phyloP scores from a whole-genome alignment of 1,284 basidiomycete species.

The Melampsora larici-populina region DNA sequence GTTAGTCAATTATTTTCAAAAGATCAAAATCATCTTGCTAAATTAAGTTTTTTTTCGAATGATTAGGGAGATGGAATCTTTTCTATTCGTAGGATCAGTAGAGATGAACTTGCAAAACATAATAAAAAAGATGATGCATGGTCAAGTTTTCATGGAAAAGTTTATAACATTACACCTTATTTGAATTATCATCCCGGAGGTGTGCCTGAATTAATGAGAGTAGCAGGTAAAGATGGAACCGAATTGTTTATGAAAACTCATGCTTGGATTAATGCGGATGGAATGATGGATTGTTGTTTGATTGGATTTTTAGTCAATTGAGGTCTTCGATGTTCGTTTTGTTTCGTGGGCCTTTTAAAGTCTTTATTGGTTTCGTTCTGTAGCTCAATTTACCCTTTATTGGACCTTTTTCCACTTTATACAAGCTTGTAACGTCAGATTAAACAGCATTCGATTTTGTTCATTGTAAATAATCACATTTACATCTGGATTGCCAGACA shows the following conservation, averaged over 20 bases:
- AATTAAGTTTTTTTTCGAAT: conserved; percentile 40
- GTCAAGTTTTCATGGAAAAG: conserved; percentile 86
- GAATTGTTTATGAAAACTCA: conserved; percentile 75
- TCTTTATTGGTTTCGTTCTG: too few relatives aligned
- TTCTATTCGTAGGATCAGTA: conserved; percentile 68
- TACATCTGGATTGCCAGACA: too few relatives aligned
- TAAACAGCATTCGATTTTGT: too few relatives aligned
- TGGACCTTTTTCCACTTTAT: too few relatives aligned
- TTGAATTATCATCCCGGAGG: conserved; percentile 90
- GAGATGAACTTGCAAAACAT: conserved; percentile 78
- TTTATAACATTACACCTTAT: conserved; percentile 95
- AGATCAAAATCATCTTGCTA: conserved; percentile 10
- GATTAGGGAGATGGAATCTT: conserved; percentile 50
- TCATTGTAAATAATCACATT: too few relatives aligned
- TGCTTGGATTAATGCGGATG: conserved; percentile 89
- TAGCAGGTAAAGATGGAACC: conserved; percentile 89
- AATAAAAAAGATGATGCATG: conserved; percentile 83
- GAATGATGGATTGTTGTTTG: conserved; percentile 85
- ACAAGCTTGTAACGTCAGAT: too few relatives aligned
- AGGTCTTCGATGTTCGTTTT: too few relatives aligned
- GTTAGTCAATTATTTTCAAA: conserved; percentile 57
- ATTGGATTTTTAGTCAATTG: conserved; percentile 73
- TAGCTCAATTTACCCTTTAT: too few relatives aligned
- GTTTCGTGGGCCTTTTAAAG: too few relatives aligned
- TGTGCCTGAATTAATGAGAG: conserved; percentile 88